A percentile compares a stretch with the other conserved stretches of the same genome.
Conservation (phyloP, 805 yeast species). For the baker's yeast (Saccharomyces cerevisiae) region DNA sequence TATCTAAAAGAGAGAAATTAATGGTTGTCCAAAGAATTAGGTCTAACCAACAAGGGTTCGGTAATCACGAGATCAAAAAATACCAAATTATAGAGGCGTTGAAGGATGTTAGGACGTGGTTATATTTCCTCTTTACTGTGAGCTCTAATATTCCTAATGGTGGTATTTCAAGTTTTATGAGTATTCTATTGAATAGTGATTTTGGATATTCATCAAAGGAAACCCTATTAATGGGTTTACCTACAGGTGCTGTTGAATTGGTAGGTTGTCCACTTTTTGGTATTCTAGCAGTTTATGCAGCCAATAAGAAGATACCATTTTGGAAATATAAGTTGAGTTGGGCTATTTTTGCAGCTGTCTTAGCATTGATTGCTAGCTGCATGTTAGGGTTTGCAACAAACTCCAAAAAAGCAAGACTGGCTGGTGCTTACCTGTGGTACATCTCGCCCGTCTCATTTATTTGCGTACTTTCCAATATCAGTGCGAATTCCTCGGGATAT, state of each 20-base stretch:
- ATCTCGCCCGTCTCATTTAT: constrained; percentile 33
- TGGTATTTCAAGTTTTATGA: constrained; percentile 43
- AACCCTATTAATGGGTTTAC: constrained; percentile 39
- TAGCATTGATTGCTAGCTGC: constrained; percentile 32
- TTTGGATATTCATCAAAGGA: constrained; percentile 37
- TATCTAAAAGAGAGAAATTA: constrained; percentile 34
- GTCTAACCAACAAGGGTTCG: constrained; percentile 49
- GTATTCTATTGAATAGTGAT: constrained; percentile 36
- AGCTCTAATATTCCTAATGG: constrained; percentile 45
- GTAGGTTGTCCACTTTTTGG: constrained; percentile 28
- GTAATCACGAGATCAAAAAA: constrained; percentile 46
- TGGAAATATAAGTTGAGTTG: constrained; percentile 24
- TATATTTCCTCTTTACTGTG: constrained; percentile 35
- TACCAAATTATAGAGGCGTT: constrained; percentile 46
- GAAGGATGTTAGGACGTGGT: constrained; percentile 43
- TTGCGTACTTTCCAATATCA: constrained; percentile 30
- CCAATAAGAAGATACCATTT: constrained; percentile 12
- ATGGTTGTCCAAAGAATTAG: constrained; percentile 47
- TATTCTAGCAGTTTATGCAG: constrained; percentile 17
- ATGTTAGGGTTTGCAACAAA: constrained; percentile 38
- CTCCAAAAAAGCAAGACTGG: constrained; percentile 30
- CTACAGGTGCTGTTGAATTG: constrained; percentile 40
- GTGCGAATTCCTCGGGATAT: constrained; percentile 57
- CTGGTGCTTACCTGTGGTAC: constrained; percentile 31
- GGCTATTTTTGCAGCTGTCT: constrained; percentile 28